These are phyloP conservation scores for Dothideomycetes sp. DNA, from an alignment of 2,329 filamentous ascomycete species.

Conservation along the genomic window DNA sequence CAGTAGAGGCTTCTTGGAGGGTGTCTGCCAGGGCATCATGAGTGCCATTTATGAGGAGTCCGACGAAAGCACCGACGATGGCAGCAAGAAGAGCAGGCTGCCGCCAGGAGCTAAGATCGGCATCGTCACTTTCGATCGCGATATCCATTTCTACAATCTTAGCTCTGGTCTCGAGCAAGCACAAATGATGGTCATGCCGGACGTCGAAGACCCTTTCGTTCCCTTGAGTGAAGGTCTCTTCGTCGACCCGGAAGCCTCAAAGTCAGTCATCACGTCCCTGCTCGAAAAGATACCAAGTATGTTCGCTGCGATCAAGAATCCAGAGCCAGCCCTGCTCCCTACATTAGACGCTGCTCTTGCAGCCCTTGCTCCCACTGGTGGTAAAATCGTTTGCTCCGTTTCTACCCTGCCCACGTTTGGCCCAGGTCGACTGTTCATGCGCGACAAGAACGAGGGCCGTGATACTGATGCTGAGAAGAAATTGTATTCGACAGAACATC, in stretches of 20 bases:
- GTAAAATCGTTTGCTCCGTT: conserved; percentile 82
- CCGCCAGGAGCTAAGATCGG: conserved; percentile 78
- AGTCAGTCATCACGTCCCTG: conserved; percentile 77
- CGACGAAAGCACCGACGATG: conserved; percentile 37
- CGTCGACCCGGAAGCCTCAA: conserved; percentile 86
- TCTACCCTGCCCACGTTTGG: conserved; percentile 86
- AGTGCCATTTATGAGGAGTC: conserved; percentile 68
- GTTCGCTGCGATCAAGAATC: conserved; percentile 79
- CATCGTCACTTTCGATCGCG: conserved; percentile 91
- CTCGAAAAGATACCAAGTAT: conserved; percentile 71
- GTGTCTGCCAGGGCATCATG: conserved; percentile 81
- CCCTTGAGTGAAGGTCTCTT: conserved; percentile 86
- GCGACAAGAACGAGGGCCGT: conserved; percentile 84
- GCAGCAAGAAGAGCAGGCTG: conserved; percentile 42
- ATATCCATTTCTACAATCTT: conserved; percentile 97
- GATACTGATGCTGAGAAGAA: conserved; percentile 87
- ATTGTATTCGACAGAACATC: conserved; percentile 80
- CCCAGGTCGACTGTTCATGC: conserved; percentile 70
- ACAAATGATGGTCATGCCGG: conserved; percentile 98
- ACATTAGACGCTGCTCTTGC: conserved; percentile 72
- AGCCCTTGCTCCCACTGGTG: conserved; percentile 77
- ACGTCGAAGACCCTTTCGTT: conserved; percentile 92
- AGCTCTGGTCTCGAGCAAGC: conserved; percentile 70
- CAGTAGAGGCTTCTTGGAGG: conserved; percentile 81
- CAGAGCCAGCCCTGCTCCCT: conserved; percentile 78